phyloP scores from a whole-genome alignment of 441 rosid species.

The Aleurites moluccanus region DNA sequence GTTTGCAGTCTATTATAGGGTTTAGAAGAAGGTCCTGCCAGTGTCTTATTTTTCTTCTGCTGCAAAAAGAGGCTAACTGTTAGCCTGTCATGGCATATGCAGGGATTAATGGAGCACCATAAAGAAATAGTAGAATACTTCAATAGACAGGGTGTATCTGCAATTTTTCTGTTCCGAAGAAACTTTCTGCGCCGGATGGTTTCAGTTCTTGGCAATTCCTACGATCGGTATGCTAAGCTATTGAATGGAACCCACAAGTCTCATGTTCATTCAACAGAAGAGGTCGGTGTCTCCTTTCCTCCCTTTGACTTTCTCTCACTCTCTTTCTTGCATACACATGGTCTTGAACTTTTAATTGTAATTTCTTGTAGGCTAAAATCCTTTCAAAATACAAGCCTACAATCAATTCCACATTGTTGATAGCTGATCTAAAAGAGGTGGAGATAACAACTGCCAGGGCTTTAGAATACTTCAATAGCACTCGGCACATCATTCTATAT shows the following conservation, averaged over 20 bases:
- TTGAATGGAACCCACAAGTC: constrained; percentile 96
- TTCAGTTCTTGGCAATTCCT: constrained; percentile 79
- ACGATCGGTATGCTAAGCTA: constrained; percentile 79
- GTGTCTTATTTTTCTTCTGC: background rate
- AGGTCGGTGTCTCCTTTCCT: constrained; percentile 43
- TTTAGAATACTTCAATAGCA: constrained; percentile 62
- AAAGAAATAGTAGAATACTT: constrained; percentile 68
- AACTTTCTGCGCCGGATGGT: constrained; percentile 84
- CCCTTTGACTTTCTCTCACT: background rate
- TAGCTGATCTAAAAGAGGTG: constrained; percentile 55
- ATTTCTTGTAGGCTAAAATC: constrained; percentile 54
- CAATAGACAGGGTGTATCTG: constrained; percentile 69
- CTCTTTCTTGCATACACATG: background rate
- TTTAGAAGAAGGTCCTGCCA: background rate
- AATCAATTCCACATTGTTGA: constrained; percentile 60
- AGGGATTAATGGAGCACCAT: constrained; percentile 82
- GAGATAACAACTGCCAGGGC: constrained; percentile 56
- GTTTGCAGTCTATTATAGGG: background rate
- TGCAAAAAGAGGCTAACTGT: background rate
- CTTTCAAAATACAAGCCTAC: constrained; percentile 78
- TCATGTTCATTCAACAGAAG: constrained; percentile 87
- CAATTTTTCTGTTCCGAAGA: constrained; percentile 71
- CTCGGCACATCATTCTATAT: constrained; percentile 70
- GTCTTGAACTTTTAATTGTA: constrained; percentile 23
- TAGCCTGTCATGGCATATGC: constrained; percentile 17